Evolutionary conservation across 1,139 yeast genomes (phyloP).

Genomic region (Nakaseomyces uthaithaninus): DNA sequence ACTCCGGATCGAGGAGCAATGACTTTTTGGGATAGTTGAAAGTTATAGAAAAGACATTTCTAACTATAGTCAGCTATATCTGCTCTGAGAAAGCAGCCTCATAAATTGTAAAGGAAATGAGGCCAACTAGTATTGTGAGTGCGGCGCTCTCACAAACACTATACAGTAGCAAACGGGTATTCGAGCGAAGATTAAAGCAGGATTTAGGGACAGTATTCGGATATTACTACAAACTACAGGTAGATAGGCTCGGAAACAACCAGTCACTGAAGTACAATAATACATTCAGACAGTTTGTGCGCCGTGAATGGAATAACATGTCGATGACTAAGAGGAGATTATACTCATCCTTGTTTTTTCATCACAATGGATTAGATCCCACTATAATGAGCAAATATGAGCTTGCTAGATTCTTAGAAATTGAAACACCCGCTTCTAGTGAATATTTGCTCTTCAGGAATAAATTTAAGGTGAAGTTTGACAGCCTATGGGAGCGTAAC

Average conservation of each 20-base stretch:
- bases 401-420: constrained; percentile 19
- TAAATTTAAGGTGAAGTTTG: constrained; percentile 17
- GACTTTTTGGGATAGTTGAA: no score
- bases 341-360: constrained; percentile 21
- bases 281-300: constrained; percentile 15
- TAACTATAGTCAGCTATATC: no score
- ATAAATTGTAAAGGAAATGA: neutral
- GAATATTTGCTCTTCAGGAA: constrained; percentile 23
- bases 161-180: constrained; percentile 12
- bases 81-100: no score
- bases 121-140: neutral
- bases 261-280: constrained; percentile 13
- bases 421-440: constrained; percentile 21
- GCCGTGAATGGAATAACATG: constrained; percentile 22
- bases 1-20: no score
- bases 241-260: constrained; percentile 11
- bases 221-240: constrained; percentile 17
- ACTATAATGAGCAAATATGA: constrained; percentile 15
- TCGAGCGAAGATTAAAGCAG: constrained; percentile 14
- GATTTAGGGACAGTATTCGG: constrained; percentile 21
- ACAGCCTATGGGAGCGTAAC: constrained; percentile 12
- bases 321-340: constrained; percentile 19
- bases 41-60: no score
- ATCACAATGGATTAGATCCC: constrained; percentile 14
- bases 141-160: neutral